Base-by-base conservation (phyloP, 305 asterid genomes). In the Striga hermonthica region DNA sequence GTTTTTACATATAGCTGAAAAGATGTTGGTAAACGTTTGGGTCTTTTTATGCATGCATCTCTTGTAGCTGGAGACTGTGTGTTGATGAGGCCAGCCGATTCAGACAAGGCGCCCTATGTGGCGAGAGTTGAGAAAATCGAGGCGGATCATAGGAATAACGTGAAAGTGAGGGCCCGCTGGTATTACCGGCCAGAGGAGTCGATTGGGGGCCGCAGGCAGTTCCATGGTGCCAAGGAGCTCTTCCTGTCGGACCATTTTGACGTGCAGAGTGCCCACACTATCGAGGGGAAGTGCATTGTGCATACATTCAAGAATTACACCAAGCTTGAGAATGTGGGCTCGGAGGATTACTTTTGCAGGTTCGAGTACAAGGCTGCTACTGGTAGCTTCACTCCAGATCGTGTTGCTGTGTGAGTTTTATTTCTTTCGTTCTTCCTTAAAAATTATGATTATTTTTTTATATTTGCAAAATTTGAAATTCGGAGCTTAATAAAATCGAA, bases 321-420 rank as follows among this genome's bases (percentile, higher is more conserved):
- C 11, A 54, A 54, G 59, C 59, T 54, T 4, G 59, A 54, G 59
- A 22, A 54, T 10, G 59, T 54, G 59, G 59, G 59, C 7, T 9
- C 59, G 7, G 59, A 54, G 59, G 59, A 54, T 54, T 54, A 54
- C 59, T 54, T 54, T 54, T 54, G 59, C 31, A 54, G 59, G 59
- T 54, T 54, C 13, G 59, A 54, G 59, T 54, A 54, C 37, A 54
- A 54, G 59, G 59, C 59, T 54, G 59, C 59, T 28, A 54, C 59
- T 0, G 59, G 59, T 4, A 54, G 59, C 39, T 54, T 54, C 59
- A 54, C 59, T 28, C 59, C 59, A 4, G 59, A 54, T 13, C 59
- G 59, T 31, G 59, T 54, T 9, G 59, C 59, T 11, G 59, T 54
- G 59, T 54, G 39, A 54, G 59, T 54, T 54, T 54, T n/a, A n/a